Percentiles rank a stretch among this genome's conserved stretches.
These are phyloP conservation scores for Emiliania huxleyi DNA, from an alignment of 78 protist genomes.

Conservation along the genomic window DNA sequence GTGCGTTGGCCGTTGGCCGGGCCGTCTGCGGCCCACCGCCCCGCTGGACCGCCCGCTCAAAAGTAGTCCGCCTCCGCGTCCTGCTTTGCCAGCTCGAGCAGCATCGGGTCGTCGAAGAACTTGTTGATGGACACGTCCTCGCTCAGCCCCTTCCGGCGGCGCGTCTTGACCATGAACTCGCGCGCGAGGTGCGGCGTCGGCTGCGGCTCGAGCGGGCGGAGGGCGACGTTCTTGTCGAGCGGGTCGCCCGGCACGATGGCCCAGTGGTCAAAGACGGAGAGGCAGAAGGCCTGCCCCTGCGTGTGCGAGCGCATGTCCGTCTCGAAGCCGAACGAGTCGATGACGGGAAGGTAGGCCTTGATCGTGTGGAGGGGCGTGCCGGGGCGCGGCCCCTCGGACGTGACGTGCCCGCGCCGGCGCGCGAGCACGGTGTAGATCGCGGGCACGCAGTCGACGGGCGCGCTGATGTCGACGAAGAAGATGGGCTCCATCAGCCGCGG, in stretches of 20 bases:
- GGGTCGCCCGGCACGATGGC: conserved; percentile 91
- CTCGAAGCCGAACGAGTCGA: conserved; percentile 99
- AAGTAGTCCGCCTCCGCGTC: background rate
- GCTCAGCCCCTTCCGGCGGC: conserved; percentile 91
- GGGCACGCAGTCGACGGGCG: conserved; percentile 89
- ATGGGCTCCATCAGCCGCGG: conserved; percentile 96
- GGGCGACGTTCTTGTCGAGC: conserved; percentile 86
- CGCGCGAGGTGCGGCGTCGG: conserved; percentile 92
- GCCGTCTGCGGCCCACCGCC: too few species aligned
- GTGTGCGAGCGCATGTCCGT: conserved; percentile 91
- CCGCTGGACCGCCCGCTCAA: too few species aligned
- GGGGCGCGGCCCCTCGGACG: conserved; percentile 71
- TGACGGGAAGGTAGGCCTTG: conserved; percentile 89
- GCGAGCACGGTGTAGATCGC: conserved; percentile 83
- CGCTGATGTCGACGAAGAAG: conserved; percentile 79
- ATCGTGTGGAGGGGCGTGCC: conserved; percentile 90
- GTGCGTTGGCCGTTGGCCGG: too few species aligned
- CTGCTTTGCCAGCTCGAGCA: conserved; percentile 71
- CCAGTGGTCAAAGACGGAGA: conserved; percentile 92
- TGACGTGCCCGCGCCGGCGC: conserved; percentile 52
- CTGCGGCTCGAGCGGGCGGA: conserved; percentile 59
- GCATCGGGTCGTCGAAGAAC: conserved; percentile 79
- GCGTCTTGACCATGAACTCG: conserved; percentile 97
- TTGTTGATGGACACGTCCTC: conserved; percentile 73
- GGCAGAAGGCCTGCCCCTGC: conserved; percentile 90